These are phyloP conservation scores for Thoreauomyces humboldtii DNA, from an alignment of 192 early-diverging fungal species.

Conservation along the genomic window DNA sequence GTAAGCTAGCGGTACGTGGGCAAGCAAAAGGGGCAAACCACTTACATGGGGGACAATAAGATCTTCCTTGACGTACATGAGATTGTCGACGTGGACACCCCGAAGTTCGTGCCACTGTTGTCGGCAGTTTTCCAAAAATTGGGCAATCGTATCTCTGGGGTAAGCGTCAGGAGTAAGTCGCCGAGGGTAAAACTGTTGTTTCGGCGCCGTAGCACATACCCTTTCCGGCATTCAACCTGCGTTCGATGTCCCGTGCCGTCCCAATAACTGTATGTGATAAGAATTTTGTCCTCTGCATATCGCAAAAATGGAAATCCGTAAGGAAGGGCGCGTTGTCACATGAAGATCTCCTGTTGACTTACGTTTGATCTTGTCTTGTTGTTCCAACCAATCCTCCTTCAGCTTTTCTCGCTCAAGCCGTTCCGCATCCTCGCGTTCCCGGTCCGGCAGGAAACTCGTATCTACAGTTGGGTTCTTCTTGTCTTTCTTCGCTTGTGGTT, in stretches of 20 bases:
- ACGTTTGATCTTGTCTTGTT: slow-evolving; percentile 84
- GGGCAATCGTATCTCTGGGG: slow-evolving; percentile 79
- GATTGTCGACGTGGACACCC: slow-evolving; percentile 74
- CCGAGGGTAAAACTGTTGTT: too few species aligned
- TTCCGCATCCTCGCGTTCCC: slow-evolving; percentile 80
- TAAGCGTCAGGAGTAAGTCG: too few species aligned
- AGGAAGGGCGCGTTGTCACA: too few species aligned
- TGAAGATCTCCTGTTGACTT: too few species aligned
- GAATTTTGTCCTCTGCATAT: slow-evolving; percentile 63
- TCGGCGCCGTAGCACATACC: too few species aligned
- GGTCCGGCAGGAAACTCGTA: slow-evolving; percentile 89
- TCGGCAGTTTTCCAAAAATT: slow-evolving; percentile 81
- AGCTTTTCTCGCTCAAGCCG: slow-evolving; percentile 68
- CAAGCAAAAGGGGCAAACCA: background rate
- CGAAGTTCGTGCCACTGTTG: slow-evolving; percentile 82
- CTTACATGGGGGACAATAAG: slow-evolving; percentile 90
- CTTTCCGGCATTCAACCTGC: slow-evolving; percentile 74
- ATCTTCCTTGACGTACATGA: slow-evolving; percentile 94
- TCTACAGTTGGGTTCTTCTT: slow-evolving; percentile 88
- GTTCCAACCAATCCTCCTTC: slow-evolving; percentile 75
- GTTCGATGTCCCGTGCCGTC: slow-evolving; percentile 93
- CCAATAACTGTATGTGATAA: slow-evolving; percentile 93
- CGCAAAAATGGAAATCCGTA: too few species aligned
- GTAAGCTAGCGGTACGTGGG: background rate
- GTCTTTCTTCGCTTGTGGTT: slow-evolving; percentile 45